Evolutionary conservation across 495 filamentous ascomycete species (phyloP).

Genomic region (Hypoxylon fragiforme): DNA sequence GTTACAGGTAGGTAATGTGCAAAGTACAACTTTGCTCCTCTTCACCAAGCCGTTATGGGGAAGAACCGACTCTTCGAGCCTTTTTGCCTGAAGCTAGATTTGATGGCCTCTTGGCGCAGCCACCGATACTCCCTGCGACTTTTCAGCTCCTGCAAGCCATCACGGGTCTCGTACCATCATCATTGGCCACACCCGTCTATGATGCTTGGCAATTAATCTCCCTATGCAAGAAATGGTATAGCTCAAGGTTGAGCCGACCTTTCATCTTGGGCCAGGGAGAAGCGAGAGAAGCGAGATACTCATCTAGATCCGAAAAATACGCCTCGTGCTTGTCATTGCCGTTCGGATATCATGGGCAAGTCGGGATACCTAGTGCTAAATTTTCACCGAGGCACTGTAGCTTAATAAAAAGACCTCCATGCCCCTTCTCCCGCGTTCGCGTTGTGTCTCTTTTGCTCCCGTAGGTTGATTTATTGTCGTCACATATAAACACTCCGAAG

Average conservation of each 20-base stretch:
- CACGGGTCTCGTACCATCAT: not conserved
- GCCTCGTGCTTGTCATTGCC: conserved; percentile 13
- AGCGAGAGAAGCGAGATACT: not conserved
- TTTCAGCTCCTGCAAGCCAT: conserved; percentile 41
- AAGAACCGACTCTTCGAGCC: not conserved
- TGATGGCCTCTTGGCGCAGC: conserved; percentile 32
- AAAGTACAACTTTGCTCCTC: conserved; percentile 5
- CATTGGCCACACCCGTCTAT: conserved; percentile 23
- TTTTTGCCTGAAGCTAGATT: conserved; percentile 28
- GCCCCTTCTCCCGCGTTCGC: conserved; percentile 13
- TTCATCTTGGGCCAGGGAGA: conserved; percentile 21
- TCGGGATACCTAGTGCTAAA: conserved; percentile 2
- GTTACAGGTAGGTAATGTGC: not conserved
- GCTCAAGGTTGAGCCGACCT: conserved; percentile 30
- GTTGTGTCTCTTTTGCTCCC: conserved; percentile 6
- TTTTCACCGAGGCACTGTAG: not conserved
- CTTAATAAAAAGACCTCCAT: conserved; percentile 21
- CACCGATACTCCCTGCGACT: conserved; percentile 19
- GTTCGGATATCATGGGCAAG: conserved; percentile 6
- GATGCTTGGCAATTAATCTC: conserved; percentile 37
- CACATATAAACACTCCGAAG: not conserved
- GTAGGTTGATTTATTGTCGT: conserved; percentile 16
- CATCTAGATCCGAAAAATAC: conserved; percentile 9
- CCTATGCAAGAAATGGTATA: conserved; percentile 26
- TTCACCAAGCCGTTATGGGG: conserved; percentile 18